A percentile compares a stretch with the other conserved stretches of the same genome.
Evolutionary conservation across 129 eudicot species (phyloP).

Genomic region (Lonicera japonica): DNA sequence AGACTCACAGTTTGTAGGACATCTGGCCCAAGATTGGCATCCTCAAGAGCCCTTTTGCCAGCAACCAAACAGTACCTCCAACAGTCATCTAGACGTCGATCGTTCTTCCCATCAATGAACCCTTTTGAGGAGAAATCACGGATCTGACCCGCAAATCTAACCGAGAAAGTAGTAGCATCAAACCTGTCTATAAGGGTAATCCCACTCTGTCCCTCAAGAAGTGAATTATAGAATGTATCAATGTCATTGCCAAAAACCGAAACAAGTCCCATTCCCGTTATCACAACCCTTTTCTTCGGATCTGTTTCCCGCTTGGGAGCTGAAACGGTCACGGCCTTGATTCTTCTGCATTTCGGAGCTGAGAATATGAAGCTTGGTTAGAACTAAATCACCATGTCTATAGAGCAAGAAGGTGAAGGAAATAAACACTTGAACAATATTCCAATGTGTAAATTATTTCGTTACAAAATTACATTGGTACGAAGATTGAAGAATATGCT

Average conservation of each 20-base stretch:
- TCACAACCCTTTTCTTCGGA: conserved; percentile 68
- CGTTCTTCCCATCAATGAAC: conserved; percentile 64
- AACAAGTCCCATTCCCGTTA: conserved; percentile 76
- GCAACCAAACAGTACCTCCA: conserved; percentile 80
- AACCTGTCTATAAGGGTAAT: conserved; percentile 45
- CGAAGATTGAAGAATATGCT: no score
- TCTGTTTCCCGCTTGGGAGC: conserved; percentile 79
- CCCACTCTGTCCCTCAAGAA: conserved; percentile 65
- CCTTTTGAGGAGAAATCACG: conserved; percentile 55
- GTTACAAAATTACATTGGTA: no score
- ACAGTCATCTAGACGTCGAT: conserved; percentile 61
- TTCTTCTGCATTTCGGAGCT: conserved; percentile 37
- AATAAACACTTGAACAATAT: neutral
- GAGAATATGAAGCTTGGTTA: conserved; percentile 10
- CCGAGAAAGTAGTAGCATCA: conserved; percentile 52
- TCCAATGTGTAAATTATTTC: no score
- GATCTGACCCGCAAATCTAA: conserved; percentile 64
- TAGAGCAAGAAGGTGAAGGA: no score
- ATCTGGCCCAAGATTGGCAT: conserved; percentile 54
- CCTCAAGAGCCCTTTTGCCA: conserved; percentile 56
- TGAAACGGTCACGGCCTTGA: conserved; percentile 55
- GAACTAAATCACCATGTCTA: no score
- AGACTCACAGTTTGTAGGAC: conserved; percentile 50
- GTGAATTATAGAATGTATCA: conserved; percentile 53
- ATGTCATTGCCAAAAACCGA: conserved; percentile 62